These are phyloP conservation scores for Beauveria bassiana DNA, from an alignment of 2,329 filamentous ascomycete genomes.

Conservation along the genomic window DNA sequence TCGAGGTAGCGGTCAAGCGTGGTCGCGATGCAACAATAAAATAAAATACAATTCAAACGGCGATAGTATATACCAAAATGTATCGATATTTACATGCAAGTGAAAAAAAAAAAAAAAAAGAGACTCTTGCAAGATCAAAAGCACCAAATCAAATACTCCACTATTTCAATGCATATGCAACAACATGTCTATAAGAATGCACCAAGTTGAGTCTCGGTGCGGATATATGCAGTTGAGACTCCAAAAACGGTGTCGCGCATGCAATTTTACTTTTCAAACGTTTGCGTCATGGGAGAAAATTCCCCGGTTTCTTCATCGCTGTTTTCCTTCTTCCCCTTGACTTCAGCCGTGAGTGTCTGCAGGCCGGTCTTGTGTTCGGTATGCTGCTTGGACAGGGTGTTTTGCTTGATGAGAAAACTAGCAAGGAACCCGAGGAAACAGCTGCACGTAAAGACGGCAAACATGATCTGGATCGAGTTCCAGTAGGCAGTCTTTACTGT, in stretches of 20 bases:
- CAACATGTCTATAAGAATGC: background rate
- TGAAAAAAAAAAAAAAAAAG: background rate
- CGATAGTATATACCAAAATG: too few relatives aligned
- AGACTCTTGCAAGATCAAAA: background rate
- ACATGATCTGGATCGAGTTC: constrained; percentile 46
- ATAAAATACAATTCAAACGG: too few relatives aligned
- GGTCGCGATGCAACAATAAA: too few relatives aligned
- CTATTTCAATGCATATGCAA: background rate
- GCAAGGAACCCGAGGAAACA: constrained; percentile 39
- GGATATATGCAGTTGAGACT: background rate
- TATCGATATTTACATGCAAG: background rate
- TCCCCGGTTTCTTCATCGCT: constrained; percentile 2
- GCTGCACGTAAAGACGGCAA: constrained; percentile 46
- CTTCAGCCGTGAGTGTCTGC: constrained; percentile 28
- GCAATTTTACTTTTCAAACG: background rate
- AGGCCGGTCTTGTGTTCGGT: constrained; percentile 52
- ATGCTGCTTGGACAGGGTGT: constrained; percentile 46
- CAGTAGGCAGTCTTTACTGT: constrained; percentile 40
- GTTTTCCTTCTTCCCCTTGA: background rate
- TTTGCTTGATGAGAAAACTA: constrained; percentile 40
- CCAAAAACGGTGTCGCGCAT: background rate
- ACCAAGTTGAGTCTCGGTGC: background rate
- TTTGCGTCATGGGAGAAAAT: background rate
- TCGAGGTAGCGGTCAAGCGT: too few relatives aligned
- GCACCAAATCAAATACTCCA: background rate